These are phyloP conservation scores for Luzula sylvatica DNA, from an alignment of 176 grass and related monocot genomes.

Conservation along the genomic window DNA sequence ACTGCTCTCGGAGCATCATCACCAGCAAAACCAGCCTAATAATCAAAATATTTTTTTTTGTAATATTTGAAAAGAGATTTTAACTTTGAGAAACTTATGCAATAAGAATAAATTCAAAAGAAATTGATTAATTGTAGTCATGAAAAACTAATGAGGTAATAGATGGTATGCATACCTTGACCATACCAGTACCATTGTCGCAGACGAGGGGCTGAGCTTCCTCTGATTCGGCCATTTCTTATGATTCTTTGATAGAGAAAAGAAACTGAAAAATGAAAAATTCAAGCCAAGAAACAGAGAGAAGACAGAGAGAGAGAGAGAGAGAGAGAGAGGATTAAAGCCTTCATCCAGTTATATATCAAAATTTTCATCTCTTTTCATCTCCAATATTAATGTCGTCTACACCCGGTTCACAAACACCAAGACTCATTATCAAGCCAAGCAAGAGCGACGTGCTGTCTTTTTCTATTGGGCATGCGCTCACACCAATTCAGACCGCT, in stretches of 20 bases:
- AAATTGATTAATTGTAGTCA: not conserved
- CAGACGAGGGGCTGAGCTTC: slow-evolving; percentile 71
- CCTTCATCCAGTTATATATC: not conserved
- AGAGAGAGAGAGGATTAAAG: not conserved
- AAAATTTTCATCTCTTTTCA: not conserved
- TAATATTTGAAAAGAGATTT: not conserved
- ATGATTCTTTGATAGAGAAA: slow-evolving; percentile 20
- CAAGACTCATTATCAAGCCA: not conserved
- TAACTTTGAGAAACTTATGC: not conserved
- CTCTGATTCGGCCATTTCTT: slow-evolving; percentile 70
- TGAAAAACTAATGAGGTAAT: not conserved
- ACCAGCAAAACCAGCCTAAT: slow-evolving; percentile 80
- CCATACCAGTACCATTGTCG: slow-evolving; percentile 81
- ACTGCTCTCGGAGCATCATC: slow-evolving; percentile 82
- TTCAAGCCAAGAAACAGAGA: not conserved
- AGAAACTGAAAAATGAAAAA: not conserved
- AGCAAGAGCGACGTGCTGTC: too few species aligned
- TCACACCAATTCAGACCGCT: too few species aligned
- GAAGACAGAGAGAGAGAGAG: not conserved
- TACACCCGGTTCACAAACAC: not conserved
- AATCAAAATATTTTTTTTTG: not conserved
- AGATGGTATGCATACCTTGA: slow-evolving; percentile 32
- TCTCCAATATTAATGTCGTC: not conserved
- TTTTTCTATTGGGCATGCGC: too few species aligned
- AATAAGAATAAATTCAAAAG: too few species aligned